These are phyloP conservation scores for Lactarius quietus DNA, from an alignment of 768 basidiomycete species.

Conservation along the genomic window DNA sequence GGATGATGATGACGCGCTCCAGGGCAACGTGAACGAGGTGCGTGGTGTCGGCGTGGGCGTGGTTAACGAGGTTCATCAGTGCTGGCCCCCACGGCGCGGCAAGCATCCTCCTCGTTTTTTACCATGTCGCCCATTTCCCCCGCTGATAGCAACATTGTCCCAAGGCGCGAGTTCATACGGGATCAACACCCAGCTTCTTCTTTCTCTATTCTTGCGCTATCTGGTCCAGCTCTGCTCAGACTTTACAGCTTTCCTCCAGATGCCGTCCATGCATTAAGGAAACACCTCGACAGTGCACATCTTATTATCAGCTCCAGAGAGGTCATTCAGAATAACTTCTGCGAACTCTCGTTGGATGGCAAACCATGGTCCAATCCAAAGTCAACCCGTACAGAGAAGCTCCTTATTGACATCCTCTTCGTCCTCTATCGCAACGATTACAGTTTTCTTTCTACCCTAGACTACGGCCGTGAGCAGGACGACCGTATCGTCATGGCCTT, in stretches of 20 bases:
- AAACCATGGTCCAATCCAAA: conserved; percentile 75
- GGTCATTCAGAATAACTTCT: conserved; percentile 53
- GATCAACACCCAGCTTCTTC: conserved; percentile 53
- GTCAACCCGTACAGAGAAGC: conserved; percentile 59
- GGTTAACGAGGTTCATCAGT: conserved; percentile 5
- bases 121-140: conserved; percentile 29
- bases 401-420: conserved; percentile 62
- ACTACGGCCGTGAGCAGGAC: conserved; percentile 74
- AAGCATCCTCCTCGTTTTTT: conserved; percentile 21
- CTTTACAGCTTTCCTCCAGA: conserved; percentile 64
- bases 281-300: conserved; percentile 48
- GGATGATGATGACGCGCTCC: not conserved
- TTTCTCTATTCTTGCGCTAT: conserved; percentile 69
- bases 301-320: conserved; percentile 49
- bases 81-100: conserved; percentile 20
- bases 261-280: conserved; percentile 51
- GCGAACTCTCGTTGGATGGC: conserved; percentile 61
- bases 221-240: conserved; percentile 58
- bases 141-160: conserved; percentile 53
- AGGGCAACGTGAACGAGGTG: not conserved
- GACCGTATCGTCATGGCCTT: conserved; percentile 71
- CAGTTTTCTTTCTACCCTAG: conserved; percentile 61
- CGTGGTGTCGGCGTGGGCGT: conserved; percentile 22
- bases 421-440: conserved; percentile 62
- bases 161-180: conserved; percentile 69